Base-by-base conservation (phyloP, 1,284 basidiomycete species). In the Entoloma clypeatum region DNA sequence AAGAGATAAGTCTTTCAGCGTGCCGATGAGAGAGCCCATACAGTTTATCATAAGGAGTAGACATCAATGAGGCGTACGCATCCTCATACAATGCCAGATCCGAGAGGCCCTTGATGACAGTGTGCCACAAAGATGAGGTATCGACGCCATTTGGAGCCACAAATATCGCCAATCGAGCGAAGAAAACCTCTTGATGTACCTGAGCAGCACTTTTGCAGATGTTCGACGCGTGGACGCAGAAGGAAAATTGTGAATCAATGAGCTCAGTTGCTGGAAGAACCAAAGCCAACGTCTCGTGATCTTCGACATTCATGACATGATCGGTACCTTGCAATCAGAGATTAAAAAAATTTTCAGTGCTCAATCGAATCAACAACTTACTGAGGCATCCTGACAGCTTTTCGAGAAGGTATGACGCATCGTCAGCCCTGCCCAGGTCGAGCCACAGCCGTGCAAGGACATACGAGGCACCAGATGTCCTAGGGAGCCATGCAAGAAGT, bases 31-130 rank as follows among this genome's bases (percentile, higher is more conserved):
- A 35, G 35, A 31, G 39, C 28, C 75, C 90, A 65, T 61, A 93
- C 92, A 87, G 67, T 56, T 77, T 78, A 45, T 82, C 75, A 52
- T 81, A 81, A 5, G 91, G 89, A 4, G 77, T 75, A 24, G 77
- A 71, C 54, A 89, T 78, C 52, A 95, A 65, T 5, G 80, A 72
- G 35, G 79, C 73, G 65, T 95, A 95, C 0, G 93, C 92, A 53
- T 92, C 83, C 53, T 93, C 88, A 62, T 85, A 95, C 48, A 77
- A 67, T 4, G 75, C 78, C 27, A 90, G 65, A 38, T 86, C 81
- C 13, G 79, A 79, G 46, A 84, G 77, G 19, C 86, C 86, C 57
- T 81, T 77, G 62, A 87, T 87, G n/a, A 93, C 69, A 44, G 69
- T 81, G 43, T 73, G 74, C 90, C 91, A 94, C 31, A 95, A 62